phyloP scores from a whole-genome alignment of 441 rosid genomes.

The Euphorbia celastroides region DNA sequence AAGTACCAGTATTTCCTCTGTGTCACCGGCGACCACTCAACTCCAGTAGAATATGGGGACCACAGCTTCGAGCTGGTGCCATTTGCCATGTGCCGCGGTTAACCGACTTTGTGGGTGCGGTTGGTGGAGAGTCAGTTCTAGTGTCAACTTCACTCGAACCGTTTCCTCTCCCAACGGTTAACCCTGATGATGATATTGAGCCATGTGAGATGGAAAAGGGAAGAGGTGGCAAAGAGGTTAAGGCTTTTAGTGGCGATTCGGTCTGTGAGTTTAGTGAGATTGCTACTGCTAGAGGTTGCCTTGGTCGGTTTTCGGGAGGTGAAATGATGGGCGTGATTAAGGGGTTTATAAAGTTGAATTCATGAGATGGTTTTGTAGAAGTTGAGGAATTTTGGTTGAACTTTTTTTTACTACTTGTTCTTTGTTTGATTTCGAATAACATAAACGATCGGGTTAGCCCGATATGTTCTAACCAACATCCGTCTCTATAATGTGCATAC shows the following conservation, averaged over 20 bases:
- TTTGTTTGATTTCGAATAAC: no score
- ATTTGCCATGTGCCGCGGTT: conserved; percentile 58
- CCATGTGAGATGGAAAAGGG: no score
- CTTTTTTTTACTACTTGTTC: no score
- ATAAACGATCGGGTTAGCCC: no score
- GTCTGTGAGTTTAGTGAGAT: conserved; percentile 62
- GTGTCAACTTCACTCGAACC: conserved; percentile 56
- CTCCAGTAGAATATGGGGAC: conserved; percentile 95
- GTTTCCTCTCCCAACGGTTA: conserved; percentile 67
- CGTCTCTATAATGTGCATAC: no score
- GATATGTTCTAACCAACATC: no score
- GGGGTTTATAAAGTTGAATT: conserved; percentile 43
- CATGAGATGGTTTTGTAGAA: no score
- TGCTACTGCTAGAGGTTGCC: conserved; percentile 83
- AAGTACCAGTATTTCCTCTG: conserved; percentile 59
- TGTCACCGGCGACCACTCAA: conserved; percentile 91
- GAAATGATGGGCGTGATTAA: conserved; percentile 90
- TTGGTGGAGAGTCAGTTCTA: conserved; percentile 59
- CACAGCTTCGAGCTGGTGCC: conserved; percentile 97
- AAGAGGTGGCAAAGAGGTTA: conserved; percentile 20
- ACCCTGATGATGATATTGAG: conserved; percentile 35
- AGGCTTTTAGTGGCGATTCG: conserved; percentile 55
- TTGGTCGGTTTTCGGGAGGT: conserved; percentile 88
- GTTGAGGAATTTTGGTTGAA: no score
- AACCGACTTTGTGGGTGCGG: conserved; percentile 57